A percentile compares a stretch with the other conserved stretches of the same genome.
These are phyloP conservation scores for Durotheca rogersii DNA, from an alignment of 495 filamentous ascomycete species.

Conservation along the genomic window DNA sequence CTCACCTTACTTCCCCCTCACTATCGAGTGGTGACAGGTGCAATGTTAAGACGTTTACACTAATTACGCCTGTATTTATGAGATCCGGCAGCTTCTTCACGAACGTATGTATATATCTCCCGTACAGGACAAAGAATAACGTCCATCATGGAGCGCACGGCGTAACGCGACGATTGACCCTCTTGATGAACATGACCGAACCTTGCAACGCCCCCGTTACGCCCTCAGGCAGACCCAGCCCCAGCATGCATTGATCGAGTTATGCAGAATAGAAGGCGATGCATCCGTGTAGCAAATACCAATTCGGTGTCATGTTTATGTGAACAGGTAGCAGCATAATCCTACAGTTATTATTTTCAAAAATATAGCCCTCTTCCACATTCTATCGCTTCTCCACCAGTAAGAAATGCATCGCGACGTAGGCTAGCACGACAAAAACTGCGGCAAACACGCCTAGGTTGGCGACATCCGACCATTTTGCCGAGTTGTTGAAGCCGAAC, in stretches of 20 bases:
- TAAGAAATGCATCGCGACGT: slow-evolving; percentile 88
- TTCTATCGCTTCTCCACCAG: slow-evolving; percentile 83
- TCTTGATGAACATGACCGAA: slow-evolving; percentile 13
- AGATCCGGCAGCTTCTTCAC: slow-evolving; percentile 4
- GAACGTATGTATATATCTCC: slow-evolving; percentile 38
- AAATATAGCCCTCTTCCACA: not conserved
- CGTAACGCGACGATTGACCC: slow-evolving; percentile 17
- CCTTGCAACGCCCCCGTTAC: slow-evolving; percentile 21
- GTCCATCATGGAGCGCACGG: slow-evolving; percentile 21
- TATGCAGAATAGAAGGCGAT: slow-evolving; percentile 29
- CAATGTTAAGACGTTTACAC: not conserved
- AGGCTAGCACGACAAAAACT: slow-evolving; percentile 83
- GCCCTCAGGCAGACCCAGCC: slow-evolving; percentile 17
- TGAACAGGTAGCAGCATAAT: slow-evolving; percentile 18
- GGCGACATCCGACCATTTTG: slow-evolving; percentile 81
- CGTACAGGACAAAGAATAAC: slow-evolving; percentile 23
- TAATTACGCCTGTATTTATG: not conserved
- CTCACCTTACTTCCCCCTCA: not conserved
- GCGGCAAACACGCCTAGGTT: slow-evolving; percentile 80
- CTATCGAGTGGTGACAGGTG: not conserved
- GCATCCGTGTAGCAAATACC: slow-evolving; percentile 17
- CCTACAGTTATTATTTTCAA: slow-evolving; percentile 17
- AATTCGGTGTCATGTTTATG: slow-evolving; percentile 20
- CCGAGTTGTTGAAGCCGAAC: slow-evolving; percentile 84
- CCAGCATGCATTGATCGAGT: slow-evolving; percentile 13